Percentiles rank a stretch among this genome's conserved stretches.
Evolutionary conservation across 177 flowering plant species (phyloP).

Genomic region (Vitis hybrid): DNA sequence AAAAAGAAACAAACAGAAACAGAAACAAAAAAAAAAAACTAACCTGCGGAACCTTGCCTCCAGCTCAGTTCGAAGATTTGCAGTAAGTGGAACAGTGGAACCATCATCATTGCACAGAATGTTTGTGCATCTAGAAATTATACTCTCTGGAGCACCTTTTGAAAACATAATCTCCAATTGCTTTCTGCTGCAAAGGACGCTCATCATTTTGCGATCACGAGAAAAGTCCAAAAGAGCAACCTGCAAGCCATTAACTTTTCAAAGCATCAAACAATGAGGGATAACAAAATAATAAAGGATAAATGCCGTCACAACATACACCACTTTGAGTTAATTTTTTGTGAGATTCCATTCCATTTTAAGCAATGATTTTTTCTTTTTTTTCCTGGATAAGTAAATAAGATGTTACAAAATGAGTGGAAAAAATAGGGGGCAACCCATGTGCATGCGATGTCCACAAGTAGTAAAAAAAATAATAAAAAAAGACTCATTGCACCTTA

Average conservation of each 20-base stretch:
- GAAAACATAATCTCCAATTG: constrained; percentile 73
- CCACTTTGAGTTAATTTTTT: background rate
- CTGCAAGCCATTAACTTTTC: constrained; percentile 35
- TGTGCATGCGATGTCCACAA: too few relatives aligned
- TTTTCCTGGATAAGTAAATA: background rate
- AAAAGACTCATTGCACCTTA: too few relatives aligned
- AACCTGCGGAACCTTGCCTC: constrained; percentile 83
- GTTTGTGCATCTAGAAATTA: constrained; percentile 77
- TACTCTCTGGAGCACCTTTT: constrained; percentile 99
- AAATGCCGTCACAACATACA: background rate
- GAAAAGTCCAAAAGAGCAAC: constrained; percentile 86
- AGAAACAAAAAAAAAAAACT: constrained; percentile 17
- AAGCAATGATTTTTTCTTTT: too few relatives aligned
- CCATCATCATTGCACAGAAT: constrained; percentile 91
- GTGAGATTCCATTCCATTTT: too few relatives aligned
- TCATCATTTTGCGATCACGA: constrained; percentile 99
- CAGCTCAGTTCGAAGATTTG: constrained; percentile 58
- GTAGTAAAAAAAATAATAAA: too few relatives aligned
- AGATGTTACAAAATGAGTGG: background rate
- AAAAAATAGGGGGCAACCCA: background rate
- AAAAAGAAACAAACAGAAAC: background rate
- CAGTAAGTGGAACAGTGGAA: constrained; percentile 66
- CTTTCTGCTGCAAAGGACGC: constrained; percentile 85
- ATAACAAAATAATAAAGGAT: background rate
- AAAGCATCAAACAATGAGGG: background rate